Conservation (phyloP, 345 rosid species). For the Zanthoxylum bungeanum region DNA sequence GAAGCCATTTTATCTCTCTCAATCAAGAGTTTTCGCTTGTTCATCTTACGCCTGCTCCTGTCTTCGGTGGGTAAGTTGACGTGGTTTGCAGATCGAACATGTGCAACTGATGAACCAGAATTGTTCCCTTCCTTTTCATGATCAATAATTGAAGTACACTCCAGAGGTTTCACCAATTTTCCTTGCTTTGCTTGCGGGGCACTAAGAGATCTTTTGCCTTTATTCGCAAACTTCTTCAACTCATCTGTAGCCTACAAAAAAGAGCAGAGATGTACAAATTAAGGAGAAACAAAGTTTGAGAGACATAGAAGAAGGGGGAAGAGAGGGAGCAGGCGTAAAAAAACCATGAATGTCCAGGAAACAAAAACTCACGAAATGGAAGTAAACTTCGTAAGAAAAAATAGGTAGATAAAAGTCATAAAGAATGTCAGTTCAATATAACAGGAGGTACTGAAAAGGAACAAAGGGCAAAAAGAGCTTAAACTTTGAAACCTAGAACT, state of each 20-base stretch:
- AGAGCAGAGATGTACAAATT: neutral
- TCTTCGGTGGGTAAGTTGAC: conserved; percentile 61
- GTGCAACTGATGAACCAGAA: conserved; percentile 40
- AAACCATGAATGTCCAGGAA: neutral
- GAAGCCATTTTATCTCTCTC: conserved; percentile 30
- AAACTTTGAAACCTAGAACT: neutral
- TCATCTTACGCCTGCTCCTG: conserved; percentile 67
- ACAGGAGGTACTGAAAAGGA: neutral
- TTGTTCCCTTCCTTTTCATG: conserved; percentile 42
- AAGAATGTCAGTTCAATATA: neutral
- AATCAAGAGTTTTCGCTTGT: conserved; percentile 34
- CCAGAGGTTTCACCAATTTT: conserved; percentile 46
- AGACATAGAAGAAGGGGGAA: neutral
- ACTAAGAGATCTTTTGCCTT: conserved; percentile 45
- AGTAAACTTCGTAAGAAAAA: neutral
- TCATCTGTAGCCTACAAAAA: conserved; percentile 42
- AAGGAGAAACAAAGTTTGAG: neutral
- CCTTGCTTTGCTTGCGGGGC: conserved; percentile 43
- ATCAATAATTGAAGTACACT: conserved; percentile 41
- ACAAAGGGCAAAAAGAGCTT: neutral
- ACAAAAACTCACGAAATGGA: neutral
- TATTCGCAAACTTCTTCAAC: conserved; percentile 34
- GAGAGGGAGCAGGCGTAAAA: neutral
- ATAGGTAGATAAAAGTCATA: neutral
- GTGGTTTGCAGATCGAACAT: conserved; percentile 31